Evolutionary conservation across 164 flowering plant genomes (phyloP).

Genomic region (Sedum album): DNA sequence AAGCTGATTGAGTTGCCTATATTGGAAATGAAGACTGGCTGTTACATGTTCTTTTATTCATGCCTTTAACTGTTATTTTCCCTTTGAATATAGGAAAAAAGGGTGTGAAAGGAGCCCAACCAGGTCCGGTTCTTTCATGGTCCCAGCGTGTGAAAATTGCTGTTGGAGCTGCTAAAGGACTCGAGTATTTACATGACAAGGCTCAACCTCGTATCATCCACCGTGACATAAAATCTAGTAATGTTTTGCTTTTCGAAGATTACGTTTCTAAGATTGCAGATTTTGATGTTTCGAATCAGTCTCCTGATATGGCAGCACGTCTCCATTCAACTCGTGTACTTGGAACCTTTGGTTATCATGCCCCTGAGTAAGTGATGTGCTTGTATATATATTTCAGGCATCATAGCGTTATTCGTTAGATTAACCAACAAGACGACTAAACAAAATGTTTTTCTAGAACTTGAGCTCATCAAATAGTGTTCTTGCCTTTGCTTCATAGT

Average conservation of each 20-base stretch:
- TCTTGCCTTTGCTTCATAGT: neutral
- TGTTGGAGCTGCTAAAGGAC: conserved; percentile 83
- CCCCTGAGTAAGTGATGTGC: conserved; percentile 65
- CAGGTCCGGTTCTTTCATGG: conserved; percentile 80
- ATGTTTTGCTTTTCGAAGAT: conserved; percentile 68
- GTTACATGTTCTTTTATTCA: neutral
- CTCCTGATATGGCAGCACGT: conserved; percentile 84
- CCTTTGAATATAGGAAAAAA: conserved; percentile 36
- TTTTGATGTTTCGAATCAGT: conserved; percentile 81
- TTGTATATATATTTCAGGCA: neutral
- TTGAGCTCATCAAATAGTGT: neutral
- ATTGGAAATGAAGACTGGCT: neutral
- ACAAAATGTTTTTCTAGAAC: neutral
- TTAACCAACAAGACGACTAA: neutral
- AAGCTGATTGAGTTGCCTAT: neutral
- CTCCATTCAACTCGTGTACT: conserved; percentile 93
- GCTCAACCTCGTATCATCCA: conserved; percentile 63
- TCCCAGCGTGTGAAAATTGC: conserved; percentile 81
- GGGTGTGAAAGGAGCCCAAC: conserved; percentile 82
- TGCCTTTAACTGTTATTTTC: neutral
- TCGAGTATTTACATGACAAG: conserved; percentile 79
- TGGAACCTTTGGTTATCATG: conserved; percentile 90
- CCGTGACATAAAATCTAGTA: conserved; percentile 78
- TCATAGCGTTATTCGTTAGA: neutral
- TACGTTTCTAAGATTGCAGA: conserved; percentile 77